Evolutionary conservation across 2,329 filamentous ascomycete genomes (phyloP).

Genomic region (Alternaria rosae): DNA sequence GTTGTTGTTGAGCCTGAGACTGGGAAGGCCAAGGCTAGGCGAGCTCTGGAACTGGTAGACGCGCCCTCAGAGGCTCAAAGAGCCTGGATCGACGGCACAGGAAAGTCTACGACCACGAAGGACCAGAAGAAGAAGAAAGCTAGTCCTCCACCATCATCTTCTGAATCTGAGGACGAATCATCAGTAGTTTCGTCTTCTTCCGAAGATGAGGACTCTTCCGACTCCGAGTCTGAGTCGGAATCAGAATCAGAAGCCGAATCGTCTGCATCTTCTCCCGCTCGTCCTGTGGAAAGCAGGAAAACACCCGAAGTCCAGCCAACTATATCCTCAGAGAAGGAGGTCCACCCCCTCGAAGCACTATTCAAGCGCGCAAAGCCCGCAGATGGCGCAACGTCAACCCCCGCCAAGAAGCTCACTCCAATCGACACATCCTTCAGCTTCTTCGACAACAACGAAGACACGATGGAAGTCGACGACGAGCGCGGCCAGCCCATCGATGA

Average conservation of each 20-base stretch:
- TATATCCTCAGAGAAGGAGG: constrained; percentile 45
- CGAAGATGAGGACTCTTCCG: constrained; percentile 34
- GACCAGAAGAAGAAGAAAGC: constrained; percentile 33
- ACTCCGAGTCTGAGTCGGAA: constrained; percentile 21
- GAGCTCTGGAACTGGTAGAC: constrained; percentile 45
- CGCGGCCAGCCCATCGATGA: constrained; percentile 44
- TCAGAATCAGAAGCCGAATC: constrained; percentile 23
- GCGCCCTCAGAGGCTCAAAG: constrained; percentile 28
- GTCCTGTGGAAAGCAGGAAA: constrained; percentile 16
- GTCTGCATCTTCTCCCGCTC: constrained; percentile 22
- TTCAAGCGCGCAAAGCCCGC: constrained; percentile 75
- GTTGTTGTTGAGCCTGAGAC: constrained; percentile 71
- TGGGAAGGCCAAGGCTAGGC: constrained; percentile 43
- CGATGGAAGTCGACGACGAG: constrained; percentile 49
- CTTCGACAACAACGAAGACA: constrained; percentile 64
- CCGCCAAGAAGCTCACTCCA: constrained; percentile 48
- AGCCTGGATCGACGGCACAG: constrained; percentile 26
- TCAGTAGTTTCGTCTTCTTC: constrained; percentile 50
- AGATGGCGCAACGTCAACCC: constrained; percentile 40
- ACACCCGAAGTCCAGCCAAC: constrained; percentile 23
- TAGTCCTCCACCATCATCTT: constrained; percentile 33
- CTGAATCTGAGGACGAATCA: constrained; percentile 40
- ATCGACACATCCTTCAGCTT: constrained; percentile 77
- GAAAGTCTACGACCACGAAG: constrained; percentile 17
- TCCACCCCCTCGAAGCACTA: constrained; percentile 90